phyloP scores from a whole-genome alignment of 2,329 filamentous ascomycete species.

The Trichoderma sp. region DNA sequence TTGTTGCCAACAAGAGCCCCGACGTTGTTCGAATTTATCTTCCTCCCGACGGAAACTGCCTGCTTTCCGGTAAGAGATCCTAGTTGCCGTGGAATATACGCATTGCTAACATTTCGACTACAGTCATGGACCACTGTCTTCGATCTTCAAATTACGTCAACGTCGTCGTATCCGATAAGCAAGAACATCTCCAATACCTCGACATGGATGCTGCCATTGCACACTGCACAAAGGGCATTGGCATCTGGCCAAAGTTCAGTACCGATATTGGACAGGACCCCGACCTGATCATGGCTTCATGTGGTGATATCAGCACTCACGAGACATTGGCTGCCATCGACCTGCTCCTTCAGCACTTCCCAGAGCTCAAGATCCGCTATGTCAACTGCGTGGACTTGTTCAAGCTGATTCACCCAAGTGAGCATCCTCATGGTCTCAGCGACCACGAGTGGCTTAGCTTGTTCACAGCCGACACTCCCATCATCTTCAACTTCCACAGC shows the following conservation, averaged over 20 bases:
- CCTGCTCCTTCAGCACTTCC: slow-evolving; percentile 67
- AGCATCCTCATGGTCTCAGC: slow-evolving; percentile 71
- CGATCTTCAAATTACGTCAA: slow-evolving; percentile 75
- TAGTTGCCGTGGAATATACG: not conserved
- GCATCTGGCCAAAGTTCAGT: slow-evolving; percentile 74
- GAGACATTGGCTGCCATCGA: slow-evolving; percentile 73
- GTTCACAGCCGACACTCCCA: slow-evolving; percentile 68
- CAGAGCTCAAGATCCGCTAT: slow-evolving; percentile 70
- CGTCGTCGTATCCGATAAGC: slow-evolving; percentile 76
- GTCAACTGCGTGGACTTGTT: slow-evolving; percentile 80
- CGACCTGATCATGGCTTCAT: slow-evolving; percentile 72
- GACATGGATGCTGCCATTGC: slow-evolving; percentile 67
- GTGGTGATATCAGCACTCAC: slow-evolving; percentile 70
- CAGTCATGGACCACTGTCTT: slow-evolving; percentile 71
- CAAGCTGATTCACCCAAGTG: slow-evolving; percentile 66
- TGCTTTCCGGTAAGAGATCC: slow-evolving; percentile 53
- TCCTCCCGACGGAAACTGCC: slow-evolving; percentile 74
- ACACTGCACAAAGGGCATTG: slow-evolving; percentile 75
- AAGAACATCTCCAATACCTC: slow-evolving; percentile 74
- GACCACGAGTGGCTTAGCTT: slow-evolving; percentile 64
- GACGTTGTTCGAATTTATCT: slow-evolving; percentile 79
- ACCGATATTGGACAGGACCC: slow-evolving; percentile 67
- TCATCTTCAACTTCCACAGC: slow-evolving; percentile 82
- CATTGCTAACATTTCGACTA: not conserved
- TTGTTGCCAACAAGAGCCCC: slow-evolving; percentile 75